Evolutionary conservation across 2,329 filamentous ascomycete species (phyloP).

Genomic region (Scolecobasidium constrictum): DNA sequence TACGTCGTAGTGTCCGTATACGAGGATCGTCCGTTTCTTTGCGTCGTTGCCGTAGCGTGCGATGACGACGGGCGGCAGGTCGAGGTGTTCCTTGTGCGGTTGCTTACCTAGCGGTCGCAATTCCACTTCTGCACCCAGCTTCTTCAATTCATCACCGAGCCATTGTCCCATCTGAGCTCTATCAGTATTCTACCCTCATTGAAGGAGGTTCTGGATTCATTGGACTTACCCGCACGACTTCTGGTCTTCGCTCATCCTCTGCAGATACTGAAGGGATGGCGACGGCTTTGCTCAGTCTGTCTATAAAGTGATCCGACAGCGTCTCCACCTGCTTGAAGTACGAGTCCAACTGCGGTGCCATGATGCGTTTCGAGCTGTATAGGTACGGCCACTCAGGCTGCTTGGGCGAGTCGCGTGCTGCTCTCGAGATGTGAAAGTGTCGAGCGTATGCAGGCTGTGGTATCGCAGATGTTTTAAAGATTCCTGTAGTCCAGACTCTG

Average conservation of each 20-base stretch:
- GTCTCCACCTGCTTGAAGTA: conserved; percentile 89
- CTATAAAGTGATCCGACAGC: conserved; percentile 72
- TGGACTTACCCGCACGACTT: conserved; percentile 64
- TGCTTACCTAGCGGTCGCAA: conserved; percentile 82
- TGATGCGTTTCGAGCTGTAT: conserved; percentile 49
- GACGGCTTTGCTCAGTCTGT: conserved; percentile 81
- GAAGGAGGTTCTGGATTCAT: neutral
- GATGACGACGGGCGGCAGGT: conserved; percentile 85
- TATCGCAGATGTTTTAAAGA: too few relatives aligned
- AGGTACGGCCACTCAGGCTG: conserved; percentile 33
- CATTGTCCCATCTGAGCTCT: conserved; percentile 70
- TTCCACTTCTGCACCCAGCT: conserved; percentile 78
- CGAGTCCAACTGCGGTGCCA: conserved; percentile 82
- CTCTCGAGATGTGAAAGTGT: too few relatives aligned
- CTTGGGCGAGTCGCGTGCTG: too few relatives aligned
- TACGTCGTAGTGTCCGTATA: conserved; percentile 98
- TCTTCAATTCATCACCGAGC: conserved; percentile 71
- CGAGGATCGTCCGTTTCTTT: conserved; percentile 87
- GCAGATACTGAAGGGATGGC: conserved; percentile 94
- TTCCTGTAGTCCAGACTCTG: too few relatives aligned
- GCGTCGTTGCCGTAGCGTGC: conserved; percentile 86
- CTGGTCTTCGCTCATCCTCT: conserved; percentile 74
- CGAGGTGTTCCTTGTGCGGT: conserved; percentile 78
- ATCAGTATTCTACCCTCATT: neutral
- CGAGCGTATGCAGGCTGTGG: too few relatives aligned